Conservation (phyloP, 2,329 filamentous ascomycete species). For the Didymella segeticola region DNA sequence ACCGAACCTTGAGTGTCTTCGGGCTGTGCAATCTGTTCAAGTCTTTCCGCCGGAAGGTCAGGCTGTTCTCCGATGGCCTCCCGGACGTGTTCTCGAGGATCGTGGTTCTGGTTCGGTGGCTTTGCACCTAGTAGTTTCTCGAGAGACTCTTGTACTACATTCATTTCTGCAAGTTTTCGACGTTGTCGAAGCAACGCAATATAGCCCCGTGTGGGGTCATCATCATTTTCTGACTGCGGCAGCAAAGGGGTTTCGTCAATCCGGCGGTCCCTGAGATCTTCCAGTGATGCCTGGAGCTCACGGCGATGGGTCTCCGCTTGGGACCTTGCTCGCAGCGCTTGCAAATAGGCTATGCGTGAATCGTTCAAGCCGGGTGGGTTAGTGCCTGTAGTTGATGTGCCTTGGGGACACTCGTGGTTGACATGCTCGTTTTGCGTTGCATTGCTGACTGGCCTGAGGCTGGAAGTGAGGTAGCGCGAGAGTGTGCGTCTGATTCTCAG, state of each 20-base stretch:
- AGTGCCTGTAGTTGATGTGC: constrained; percentile 29
- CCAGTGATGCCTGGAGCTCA: constrained; percentile 39
- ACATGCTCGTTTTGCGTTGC: constrained; percentile 42
- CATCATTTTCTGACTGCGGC: constrained; percentile 39
- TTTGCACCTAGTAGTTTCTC: constrained; percentile 47
- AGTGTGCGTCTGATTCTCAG: constrained; percentile 45
- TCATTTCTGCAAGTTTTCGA: constrained; percentile 54
- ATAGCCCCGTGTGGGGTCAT: constrained; percentile 46
- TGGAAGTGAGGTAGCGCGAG: constrained; percentile 41
- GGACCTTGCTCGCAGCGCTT: constrained; percentile 53
- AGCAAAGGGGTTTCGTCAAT: constrained; percentile 36
- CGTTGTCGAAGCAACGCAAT: constrained; percentile 55
- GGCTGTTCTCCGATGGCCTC: constrained; percentile 46
- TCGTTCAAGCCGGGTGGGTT: constrained; percentile 51
- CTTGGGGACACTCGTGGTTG: constrained; percentile 39
- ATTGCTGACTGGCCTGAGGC: constrained; percentile 35
- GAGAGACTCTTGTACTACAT: constrained; percentile 56
- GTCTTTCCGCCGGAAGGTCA: constrained; percentile 42
- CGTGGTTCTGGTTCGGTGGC: constrained; percentile 37
- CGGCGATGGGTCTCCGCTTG: constrained; percentile 50
- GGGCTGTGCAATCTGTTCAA: constrained; percentile 32
- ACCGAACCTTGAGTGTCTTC: constrained; percentile 34
- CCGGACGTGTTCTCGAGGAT: constrained; percentile 37
- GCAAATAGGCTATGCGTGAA: constrained; percentile 53
- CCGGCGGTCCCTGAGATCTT: constrained; percentile 38